Evolutionary conservation across 2,329 filamentous ascomycete species (phyloP).

Genomic region (Colletotrichum lupini): DNA sequence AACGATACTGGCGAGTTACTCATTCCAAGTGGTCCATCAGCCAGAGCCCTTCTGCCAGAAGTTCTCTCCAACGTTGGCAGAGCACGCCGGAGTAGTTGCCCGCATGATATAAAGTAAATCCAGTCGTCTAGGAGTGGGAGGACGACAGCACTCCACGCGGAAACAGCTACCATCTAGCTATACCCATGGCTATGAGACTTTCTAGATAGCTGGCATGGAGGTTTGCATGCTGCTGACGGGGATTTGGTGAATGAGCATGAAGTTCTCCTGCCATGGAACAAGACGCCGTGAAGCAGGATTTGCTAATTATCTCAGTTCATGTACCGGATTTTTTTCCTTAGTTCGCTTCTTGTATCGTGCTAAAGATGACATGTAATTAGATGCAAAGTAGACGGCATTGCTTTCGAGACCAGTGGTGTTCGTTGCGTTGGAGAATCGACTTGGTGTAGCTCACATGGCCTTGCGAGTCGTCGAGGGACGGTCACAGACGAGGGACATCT

Average conservation of each 20-base stretch:
- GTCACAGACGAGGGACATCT: no score
- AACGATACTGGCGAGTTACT: no score
- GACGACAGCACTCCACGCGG: not conserved
- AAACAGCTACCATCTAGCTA: not conserved
- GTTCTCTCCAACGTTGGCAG: no score
- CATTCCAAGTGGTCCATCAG: not conserved
- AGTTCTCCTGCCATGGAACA: not conserved
- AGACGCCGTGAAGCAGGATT: not conserved
- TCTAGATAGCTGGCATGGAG: not conserved
- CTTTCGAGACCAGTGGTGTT: no score
- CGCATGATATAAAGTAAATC: not conserved
- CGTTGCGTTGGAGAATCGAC: no score
- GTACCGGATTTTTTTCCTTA: no score
- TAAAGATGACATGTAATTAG: no score
- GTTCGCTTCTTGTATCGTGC: no score
- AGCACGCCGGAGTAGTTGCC: not conserved
- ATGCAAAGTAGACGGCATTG: no score
- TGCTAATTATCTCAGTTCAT: no score
- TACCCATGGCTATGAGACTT: not conserved
- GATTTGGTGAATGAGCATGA: not conserved
- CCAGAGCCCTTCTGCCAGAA: not conserved
- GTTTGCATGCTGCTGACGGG: not conserved
- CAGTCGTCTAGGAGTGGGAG: not conserved
- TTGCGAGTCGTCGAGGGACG: no score
- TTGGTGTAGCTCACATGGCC: no score